Conservation (phyloP, 495 filamentous ascomycete species). For the Pseudotulostoma volvatum region DNA sequence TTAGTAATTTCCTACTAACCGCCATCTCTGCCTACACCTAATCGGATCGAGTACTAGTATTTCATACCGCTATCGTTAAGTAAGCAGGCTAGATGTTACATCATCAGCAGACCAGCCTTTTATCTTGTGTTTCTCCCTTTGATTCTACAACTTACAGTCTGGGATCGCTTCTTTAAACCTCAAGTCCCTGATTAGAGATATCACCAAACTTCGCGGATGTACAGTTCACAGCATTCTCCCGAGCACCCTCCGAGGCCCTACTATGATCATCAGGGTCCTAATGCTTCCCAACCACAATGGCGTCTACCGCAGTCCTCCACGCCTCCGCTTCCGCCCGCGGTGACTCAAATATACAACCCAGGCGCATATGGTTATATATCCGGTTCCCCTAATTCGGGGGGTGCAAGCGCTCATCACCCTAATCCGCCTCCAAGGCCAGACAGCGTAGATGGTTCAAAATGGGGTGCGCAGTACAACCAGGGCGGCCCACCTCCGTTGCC, state of each 20-base stretch:
- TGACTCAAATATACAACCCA: conserved; percentile 19
- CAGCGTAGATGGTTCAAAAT: conserved; percentile 19
- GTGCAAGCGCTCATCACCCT: conserved; percentile 4
- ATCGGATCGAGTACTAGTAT: not conserved
- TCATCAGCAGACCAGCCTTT: not conserved
- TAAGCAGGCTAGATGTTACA: not conserved
- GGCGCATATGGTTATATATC: conserved; percentile 26
- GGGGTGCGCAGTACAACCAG: conserved; percentile 32
- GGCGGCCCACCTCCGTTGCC: conserved; percentile 30
- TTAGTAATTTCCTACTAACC: too few species aligned
- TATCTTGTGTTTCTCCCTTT: not conserved
- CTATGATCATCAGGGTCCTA: too few species aligned
- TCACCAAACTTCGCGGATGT: not conserved
- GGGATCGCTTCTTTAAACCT: not conserved
- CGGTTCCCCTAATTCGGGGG: conserved; percentile 5
- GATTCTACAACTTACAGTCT: not conserved
- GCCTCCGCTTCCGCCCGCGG: conserved; percentile 7
- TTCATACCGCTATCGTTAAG: not conserved
- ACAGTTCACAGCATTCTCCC: not conserved
- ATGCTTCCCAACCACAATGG: conserved; percentile 30
- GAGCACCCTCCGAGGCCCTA: not conserved
- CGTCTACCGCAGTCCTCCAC: conserved; percentile 15
- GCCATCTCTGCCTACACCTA: too few species aligned
- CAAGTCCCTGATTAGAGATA: not conserved
- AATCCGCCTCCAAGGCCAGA: conserved; percentile 12